Percentiles rank a stretch among this genome's conserved stretches.
These are phyloP conservation scores for Metschnikowia peoriensis DNA, from an alignment of 805 yeast species.

Conservation along the genomic window DNA sequence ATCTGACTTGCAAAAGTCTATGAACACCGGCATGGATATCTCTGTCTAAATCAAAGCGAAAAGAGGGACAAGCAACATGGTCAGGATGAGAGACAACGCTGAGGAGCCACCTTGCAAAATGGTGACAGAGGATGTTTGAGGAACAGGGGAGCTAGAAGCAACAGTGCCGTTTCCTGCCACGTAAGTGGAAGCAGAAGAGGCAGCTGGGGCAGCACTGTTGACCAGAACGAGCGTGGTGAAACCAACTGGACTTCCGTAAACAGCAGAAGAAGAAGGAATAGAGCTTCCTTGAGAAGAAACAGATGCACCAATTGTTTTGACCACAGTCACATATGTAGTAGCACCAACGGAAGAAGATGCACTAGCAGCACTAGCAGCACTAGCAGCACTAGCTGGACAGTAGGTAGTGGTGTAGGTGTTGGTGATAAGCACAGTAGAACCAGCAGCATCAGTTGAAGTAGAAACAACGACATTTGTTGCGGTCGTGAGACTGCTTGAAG, in stretches of 20 bases:
- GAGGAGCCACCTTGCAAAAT: not conserved
- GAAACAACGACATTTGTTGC: not conserved
- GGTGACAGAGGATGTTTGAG: not conserved
- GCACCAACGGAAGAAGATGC: not conserved
- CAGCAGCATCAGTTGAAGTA: not conserved
- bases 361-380: not conserved
- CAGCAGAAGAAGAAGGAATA: not conserved
- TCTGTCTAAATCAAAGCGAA: not conserved
- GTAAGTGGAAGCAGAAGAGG: not conserved
- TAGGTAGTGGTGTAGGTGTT: not conserved
- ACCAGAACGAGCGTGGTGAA: not conserved
- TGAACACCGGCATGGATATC: not conserved
- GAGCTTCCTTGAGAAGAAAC: not conserved
- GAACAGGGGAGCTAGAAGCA: not conserved
- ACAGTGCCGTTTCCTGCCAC: not conserved
- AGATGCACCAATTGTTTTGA: not conserved
- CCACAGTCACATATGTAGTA: not conserved
- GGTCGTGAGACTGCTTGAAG: not conserved
- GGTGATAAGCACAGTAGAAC: not conserved
- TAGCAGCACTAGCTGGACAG: not conserved
- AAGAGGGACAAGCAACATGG: not conserved
- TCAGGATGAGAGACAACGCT: not conserved
- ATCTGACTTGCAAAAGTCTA: not conserved
- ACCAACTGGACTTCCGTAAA: not conserved
- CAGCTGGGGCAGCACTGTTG: not conserved